Conservation (phyloP, 495 filamentous ascomycete species). For the Xylaria curta region DNA sequence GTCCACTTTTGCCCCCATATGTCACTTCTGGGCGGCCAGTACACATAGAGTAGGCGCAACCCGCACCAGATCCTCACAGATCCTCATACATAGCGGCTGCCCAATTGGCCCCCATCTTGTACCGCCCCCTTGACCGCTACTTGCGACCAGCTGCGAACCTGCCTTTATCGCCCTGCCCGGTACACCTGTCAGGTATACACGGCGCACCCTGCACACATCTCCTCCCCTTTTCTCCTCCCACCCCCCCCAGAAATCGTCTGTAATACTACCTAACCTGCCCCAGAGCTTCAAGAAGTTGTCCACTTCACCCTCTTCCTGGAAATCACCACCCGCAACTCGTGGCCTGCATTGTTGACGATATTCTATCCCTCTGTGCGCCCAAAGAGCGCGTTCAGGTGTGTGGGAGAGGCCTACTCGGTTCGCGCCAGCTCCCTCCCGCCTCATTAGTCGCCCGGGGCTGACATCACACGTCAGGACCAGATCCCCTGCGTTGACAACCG, state of each 20-base stretch:
- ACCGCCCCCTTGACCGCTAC: slow-evolving; percentile 30
- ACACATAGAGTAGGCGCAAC: slow-evolving; percentile 20
- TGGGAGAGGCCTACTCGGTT: slow-evolving; percentile 3
- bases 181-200: slow-evolving; percentile 1
- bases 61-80: slow-evolving; percentile 12
- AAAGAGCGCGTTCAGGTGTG: slow-evolving; percentile 11
- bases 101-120: slow-evolving; percentile 19
- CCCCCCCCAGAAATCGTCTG: not conserved
- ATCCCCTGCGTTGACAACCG: slow-evolving; percentile 9
- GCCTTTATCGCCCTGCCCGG: not conserved
- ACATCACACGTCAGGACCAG: slow-evolving; percentile 19
- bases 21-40: slow-evolving; percentile 23
- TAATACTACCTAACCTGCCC: slow-evolving; percentile 25
- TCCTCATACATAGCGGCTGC: slow-evolving; percentile 17
- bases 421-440: not conserved
- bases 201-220: slow-evolving; percentile 21
- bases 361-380: slow-evolving; percentile 16
- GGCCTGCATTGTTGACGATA: slow-evolving; percentile 19
- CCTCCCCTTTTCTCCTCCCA: slow-evolving; percentile 13
- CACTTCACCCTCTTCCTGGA: not conserved
- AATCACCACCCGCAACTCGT: slow-evolving; percentile 9
- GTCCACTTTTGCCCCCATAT: slow-evolving; percentile 21
- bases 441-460: slow-evolving; percentile 4
- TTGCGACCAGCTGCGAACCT: slow-evolving; percentile 14
- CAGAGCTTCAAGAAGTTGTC: slow-evolving; percentile 18